A percentile compares a stretch with the other conserved stretches of the same genome.
Conservation (phyloP, 2,329 filamentous ascomycete species). For the Ophiostoma piceae region DNA sequence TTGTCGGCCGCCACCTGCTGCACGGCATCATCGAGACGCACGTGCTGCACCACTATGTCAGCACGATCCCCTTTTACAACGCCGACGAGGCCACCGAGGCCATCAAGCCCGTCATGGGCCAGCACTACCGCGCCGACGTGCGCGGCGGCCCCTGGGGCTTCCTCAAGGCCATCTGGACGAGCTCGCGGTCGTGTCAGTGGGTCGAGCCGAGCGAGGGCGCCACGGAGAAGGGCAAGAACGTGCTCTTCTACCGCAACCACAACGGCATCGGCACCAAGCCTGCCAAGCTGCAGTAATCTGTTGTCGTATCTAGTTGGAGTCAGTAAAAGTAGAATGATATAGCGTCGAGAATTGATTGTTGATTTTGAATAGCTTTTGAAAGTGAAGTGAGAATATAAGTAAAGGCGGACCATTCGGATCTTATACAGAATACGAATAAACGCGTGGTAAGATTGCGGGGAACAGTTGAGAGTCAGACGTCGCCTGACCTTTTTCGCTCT, state of each 20-base stretch:
- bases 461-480: background rate
- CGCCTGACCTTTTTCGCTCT: background rate
- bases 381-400: background rate
- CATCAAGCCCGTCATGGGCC: slow-evolving; percentile 79
- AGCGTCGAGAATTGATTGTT: too few species aligned
- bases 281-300: slow-evolving; percentile 16
- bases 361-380: too few species aligned
- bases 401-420: background rate
- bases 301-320: too few species aligned
- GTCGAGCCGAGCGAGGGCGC: slow-evolving; percentile 86
- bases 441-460: background rate
- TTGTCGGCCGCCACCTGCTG: slow-evolving; percentile 80
- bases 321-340: too few species aligned
- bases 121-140: slow-evolving; percentile 84
- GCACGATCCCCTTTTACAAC: slow-evolving; percentile 63
- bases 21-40: slow-evolving; percentile 97
- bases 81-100: slow-evolving; percentile 31
- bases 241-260: slow-evolving; percentile 91
- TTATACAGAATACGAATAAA: background rate
- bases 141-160: slow-evolving; percentile 75
- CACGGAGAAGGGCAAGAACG: slow-evolving; percentile 71
- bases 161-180: slow-evolving; percentile 74
- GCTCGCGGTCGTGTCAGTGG: slow-evolving; percentile 88
- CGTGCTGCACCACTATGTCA: slow-evolving; percentile 94
- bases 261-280: slow-evolving; percentile 71